Base-by-base conservation (phyloP, 2,329 filamentous ascomycete species). In the Aspergillus sp. region DNA sequence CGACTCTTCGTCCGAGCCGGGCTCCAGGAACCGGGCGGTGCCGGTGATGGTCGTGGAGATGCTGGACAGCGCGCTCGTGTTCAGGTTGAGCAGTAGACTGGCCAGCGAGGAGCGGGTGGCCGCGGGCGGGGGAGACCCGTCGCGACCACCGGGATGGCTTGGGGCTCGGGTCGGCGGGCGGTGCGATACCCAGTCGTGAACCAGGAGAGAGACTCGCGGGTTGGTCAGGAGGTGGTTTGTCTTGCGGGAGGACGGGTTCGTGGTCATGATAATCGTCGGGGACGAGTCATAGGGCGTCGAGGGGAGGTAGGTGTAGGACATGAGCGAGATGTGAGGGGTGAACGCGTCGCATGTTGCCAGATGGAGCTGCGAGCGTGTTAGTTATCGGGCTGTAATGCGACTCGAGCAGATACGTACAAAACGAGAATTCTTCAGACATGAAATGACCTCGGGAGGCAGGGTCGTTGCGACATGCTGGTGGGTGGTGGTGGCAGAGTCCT, bases 281-380 rank as follows among this genome's bases (percentile, higher is more conserved):
- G 67, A 63, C 32, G 71, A 54, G 24, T 75, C 72, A 60, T 78
- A 81, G 24, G 78, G 79, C 11, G 82, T 84, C 4, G 72, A 78
- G 24, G 86, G 82, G 14, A 98, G 81, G 64, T 95, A 96, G 53
- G 91, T 96, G 68, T 96, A 96, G 69, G 93, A 95, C 91, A 98
- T 98, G 44, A 98, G 77, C 24, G 86, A 93, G 45, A 96, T 85
- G 58, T 96, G 86, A 7, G 91, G 91, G 42, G 78, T 70, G 52
- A 91, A 82, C 46, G 82, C 72, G 48, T 78, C 78, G 60, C 83
- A 93, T 35, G 91, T 98, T 48, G 91, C 88, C 33, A 98, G 81
- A 62, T 98, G 91, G 46, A 98, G 85, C 86, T 94, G 36, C 26
- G 13, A 29, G 28, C 19, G 29, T 20, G 8, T 17, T 16, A 19